Evolutionary conservation across 768 basidiomycete genomes (phyloP).

Genomic region (Macrolepiota albuminosa): DNA sequence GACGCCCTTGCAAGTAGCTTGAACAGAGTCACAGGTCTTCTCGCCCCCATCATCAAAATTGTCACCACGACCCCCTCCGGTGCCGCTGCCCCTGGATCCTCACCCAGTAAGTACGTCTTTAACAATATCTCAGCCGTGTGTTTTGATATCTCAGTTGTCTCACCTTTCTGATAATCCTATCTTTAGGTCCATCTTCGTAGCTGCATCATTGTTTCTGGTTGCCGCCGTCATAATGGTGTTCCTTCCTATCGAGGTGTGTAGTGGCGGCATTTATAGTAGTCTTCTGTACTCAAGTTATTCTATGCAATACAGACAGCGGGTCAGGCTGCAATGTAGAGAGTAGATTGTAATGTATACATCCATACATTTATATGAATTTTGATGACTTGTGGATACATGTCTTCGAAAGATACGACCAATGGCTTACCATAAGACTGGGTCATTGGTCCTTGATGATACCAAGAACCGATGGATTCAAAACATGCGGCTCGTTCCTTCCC

Average conservation of each 20-base stretch:
- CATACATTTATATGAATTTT: background rate
- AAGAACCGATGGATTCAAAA: too few relatives aligned
- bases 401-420: too few relatives aligned
- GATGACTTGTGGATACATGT: too few relatives aligned
- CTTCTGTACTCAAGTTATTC: background rate
- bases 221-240: conserved; percentile 33
- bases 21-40: conserved; percentile 43
- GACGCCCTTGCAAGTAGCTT: conserved; percentile 45
- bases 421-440: too few relatives aligned
- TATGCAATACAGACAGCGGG: conserved; percentile 2
- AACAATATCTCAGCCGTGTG: background rate
- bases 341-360: background rate
- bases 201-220: conserved; percentile 40
- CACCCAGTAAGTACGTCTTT: conserved; percentile 41
- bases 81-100: background rate
- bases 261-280: background rate
- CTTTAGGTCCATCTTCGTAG: conserved; percentile 42
- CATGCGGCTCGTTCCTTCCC: too few relatives aligned
- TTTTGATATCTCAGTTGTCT: too few relatives aligned
- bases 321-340: conserved; percentile 6
- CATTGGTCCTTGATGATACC: too few relatives aligned
- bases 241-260: conserved; percentile 25
- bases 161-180: too few relatives aligned
- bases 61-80: conserved; percentile 21
- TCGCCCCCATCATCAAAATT: conserved; percentile 46